These are phyloP conservation scores for Carex cristatella DNA, from an alignment of 176 grass and related monocot species.

Conservation along the genomic window DNA sequence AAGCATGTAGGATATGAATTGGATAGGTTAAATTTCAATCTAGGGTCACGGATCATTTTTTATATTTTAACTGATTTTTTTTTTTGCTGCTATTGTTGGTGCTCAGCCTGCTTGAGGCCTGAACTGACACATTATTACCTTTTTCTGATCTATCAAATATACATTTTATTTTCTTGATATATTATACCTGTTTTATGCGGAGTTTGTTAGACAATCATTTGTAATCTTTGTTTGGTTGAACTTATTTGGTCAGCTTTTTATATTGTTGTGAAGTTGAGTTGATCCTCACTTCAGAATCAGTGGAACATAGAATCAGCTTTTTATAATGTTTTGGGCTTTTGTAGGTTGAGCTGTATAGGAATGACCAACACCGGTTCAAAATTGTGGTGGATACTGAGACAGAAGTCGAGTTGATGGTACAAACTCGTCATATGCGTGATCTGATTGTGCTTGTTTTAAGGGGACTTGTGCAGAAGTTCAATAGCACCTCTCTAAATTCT, in stretches of 20 bases:
- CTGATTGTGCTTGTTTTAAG: conserved; percentile 74
- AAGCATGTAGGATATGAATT: neutral
- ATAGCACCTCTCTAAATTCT: conserved; percentile 93
- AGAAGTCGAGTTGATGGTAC: conserved; percentile 83
- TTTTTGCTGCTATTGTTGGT: neutral
- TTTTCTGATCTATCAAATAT: neutral
- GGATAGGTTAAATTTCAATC: neutral
- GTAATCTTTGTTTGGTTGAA: neutral
- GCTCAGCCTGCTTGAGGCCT: neutral
- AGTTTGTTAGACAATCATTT: neutral
- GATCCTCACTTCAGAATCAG: neutral
- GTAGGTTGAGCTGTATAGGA: conserved; percentile 81
- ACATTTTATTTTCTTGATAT: neutral
- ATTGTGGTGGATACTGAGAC: conserved; percentile 70
- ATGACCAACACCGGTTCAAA: conserved; percentile 86
- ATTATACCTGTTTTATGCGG: neutral
- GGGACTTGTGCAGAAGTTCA: conserved; percentile 87
- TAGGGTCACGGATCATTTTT: neutral
- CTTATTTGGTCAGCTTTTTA: neutral
- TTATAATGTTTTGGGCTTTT: conserved; percentile 3
- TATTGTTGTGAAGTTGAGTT: neutral
- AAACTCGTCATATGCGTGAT: conserved; percentile 62
- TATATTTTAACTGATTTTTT: neutral
- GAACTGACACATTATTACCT: neutral
- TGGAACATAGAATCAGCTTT: neutral